Evolutionary conservation across 805 yeast genomes (phyloP).

Genomic region (Metschnikowia gelsemii): DNA sequence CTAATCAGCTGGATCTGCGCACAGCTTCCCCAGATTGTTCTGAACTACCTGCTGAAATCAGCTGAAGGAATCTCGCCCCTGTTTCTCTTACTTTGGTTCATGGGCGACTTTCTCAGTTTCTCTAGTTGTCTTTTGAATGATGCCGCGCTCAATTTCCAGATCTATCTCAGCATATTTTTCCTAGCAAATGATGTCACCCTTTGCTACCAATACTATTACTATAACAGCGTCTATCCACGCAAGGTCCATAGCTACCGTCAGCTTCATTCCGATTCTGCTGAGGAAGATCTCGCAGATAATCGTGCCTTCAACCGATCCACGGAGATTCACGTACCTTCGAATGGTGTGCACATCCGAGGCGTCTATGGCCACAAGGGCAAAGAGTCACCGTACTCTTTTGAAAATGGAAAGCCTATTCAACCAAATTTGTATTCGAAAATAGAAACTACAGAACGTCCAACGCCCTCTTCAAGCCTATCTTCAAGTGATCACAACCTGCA

Average conservation of each 20-base stretch:
- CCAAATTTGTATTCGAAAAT: too few species aligned
- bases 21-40: constrained; percentile 66
- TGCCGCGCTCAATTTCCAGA: constrained; percentile 38
- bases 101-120: constrained; percentile 47
- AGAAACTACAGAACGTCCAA: constrained; percentile 1
- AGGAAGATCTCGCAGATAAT: neutral
- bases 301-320: constrained; percentile 2
- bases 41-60: constrained; percentile 56
- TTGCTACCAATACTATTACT: constrained; percentile 70
- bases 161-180: constrained; percentile 41
- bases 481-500: neutral
- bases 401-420: neutral
- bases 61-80: constrained; percentile 67
- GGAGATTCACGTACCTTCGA: constrained; percentile 7
- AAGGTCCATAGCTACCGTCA: constrained; percentile 1
- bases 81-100: constrained; percentile 61
- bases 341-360: constrained; percentile 16
- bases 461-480: constrained; percentile 7
- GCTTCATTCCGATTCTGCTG: neutral
- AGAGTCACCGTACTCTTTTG: constrained; percentile 1
- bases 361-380: constrained; percentile 8
- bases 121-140: constrained; percentile 42
- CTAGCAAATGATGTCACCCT: constrained; percentile 63
- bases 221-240: constrained; percentile 45
- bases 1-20: constrained; percentile 64